These are phyloP conservation scores for Salix udensis DNA, from an alignment of 345 rosid genomes.

Conservation along the genomic window DNA sequence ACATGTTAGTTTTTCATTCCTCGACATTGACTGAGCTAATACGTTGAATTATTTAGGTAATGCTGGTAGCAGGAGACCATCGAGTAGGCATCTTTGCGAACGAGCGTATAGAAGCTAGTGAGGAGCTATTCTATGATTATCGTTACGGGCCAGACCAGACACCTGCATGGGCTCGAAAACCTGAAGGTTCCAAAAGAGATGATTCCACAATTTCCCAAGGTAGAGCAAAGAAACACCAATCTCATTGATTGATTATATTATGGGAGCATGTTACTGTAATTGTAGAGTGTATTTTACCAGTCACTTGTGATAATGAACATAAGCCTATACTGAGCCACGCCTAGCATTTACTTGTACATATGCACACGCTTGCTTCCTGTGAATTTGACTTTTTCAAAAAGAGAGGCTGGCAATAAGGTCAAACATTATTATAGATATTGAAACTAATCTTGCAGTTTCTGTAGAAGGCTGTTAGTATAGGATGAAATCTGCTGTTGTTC, in stretches of 20 bases:
- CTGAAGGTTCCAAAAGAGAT: constrained; percentile 85
- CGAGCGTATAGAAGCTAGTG: constrained; percentile 87
- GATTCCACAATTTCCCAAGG: constrained; percentile 66
- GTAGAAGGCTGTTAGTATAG: not conserved
- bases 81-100: constrained; percentile 94
- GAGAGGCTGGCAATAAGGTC: constrained; percentile 18
- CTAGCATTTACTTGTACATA: constrained; percentile 16
- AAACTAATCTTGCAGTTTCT: not conserved
- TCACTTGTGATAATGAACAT: not conserved
- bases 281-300: not conserved
- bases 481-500: not conserved
- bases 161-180: constrained; percentile 94
- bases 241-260: constrained; percentile 46
- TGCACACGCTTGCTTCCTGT: constrained; percentile 5
- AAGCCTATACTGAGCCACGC: not conserved
- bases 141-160: constrained; percentile 98
- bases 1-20: not conserved
- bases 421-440: constrained; percentile 8
- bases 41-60: constrained; percentile 49
- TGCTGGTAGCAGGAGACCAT: constrained; percentile 99
- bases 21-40: not conserved
- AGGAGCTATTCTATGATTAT: constrained; percentile 93
- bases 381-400: not conserved
- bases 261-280: not conserved
- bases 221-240: constrained; percentile 96